phyloP scores from a whole-genome alignment of 495 filamentous ascomycete species.

The Podospora appendiculata region DNA sequence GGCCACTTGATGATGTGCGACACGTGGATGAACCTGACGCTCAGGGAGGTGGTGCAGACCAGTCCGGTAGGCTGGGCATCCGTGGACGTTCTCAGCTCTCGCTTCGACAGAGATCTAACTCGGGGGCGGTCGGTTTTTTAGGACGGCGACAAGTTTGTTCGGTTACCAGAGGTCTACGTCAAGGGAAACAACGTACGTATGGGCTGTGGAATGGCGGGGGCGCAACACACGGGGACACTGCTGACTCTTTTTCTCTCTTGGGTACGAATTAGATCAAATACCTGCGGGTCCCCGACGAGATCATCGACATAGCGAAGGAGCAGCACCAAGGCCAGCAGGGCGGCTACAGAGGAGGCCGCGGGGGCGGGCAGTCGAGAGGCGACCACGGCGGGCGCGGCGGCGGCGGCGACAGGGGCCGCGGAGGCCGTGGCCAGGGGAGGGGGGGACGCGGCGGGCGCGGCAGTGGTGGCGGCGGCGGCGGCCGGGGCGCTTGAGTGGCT shows the following conservation, averaged over 20 bases:
- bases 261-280: constrained; percentile 77
- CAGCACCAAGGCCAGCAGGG: constrained; percentile 64
- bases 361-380: constrained; percentile 58
- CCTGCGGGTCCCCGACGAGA: constrained; percentile 89
- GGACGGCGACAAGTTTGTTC: constrained; percentile 90
- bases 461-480: background rate
- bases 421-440: constrained; percentile 45
- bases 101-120: background rate
- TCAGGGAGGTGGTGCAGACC: constrained; percentile 97
- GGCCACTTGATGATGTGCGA: constrained; percentile 93
- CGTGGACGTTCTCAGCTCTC: background rate
- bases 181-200: constrained; percentile 84
- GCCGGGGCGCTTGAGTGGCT: constrained; percentile 1
- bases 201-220: background rate
- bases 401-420: constrained; percentile 20
- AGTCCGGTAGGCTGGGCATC: constrained; percentile 49
- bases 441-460: constrained; percentile 16
- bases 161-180: constrained; percentile 88
- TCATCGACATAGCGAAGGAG: constrained; percentile 88
- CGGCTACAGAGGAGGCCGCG: constrained; percentile 58
- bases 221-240: no score
- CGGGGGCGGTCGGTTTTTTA: constrained; percentile 10
- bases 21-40: constrained; percentile 97
- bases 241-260: background rate
- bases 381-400: constrained; percentile 51